phyloP scores from a whole-genome alignment of 202 grass and related monocot species.

The Setaria viridis region DNA sequence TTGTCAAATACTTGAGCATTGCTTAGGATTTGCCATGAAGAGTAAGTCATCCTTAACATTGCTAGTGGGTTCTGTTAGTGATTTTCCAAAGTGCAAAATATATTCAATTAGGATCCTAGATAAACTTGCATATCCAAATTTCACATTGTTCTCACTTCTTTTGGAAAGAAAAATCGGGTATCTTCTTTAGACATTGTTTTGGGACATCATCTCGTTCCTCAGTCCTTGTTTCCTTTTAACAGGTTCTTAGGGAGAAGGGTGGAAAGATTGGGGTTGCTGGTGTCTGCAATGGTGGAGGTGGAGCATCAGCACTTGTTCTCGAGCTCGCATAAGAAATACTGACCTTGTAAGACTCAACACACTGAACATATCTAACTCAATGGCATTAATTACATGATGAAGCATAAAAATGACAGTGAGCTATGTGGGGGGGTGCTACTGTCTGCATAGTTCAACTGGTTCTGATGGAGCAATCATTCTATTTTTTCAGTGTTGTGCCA shows the following conservation, averaged over 20 bases:
- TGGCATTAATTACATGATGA: not conserved
- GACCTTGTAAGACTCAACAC: slow-evolving; percentile 12
- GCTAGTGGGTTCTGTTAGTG: slow-evolving; percentile 6
- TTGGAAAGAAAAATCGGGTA: not conserved
- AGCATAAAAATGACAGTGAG: not conserved
- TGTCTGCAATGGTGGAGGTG: slow-evolving; percentile 93
- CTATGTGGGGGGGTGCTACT: not conserved
- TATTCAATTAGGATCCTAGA: not conserved
- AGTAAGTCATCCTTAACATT: not conserved
- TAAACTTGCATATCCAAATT: not conserved
- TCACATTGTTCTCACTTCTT: not conserved
- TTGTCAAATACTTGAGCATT: not conserved
- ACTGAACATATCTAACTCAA: not conserved
- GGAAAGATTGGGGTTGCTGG: slow-evolving; percentile 83
- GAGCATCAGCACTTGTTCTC: slow-evolving; percentile 82
- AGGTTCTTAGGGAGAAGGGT: slow-evolving; percentile 84
- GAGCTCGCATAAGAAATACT: slow-evolving; percentile 56
- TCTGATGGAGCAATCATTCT: not conserved
- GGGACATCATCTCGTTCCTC: not conserved
- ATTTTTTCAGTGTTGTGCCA: not conserved
- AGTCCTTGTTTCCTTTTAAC: not conserved
- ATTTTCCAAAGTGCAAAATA: not conserved
- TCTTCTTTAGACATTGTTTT: not conserved
- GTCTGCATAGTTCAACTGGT: not conserved
- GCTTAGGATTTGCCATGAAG: not conserved